A percentile compares a stretch with the other conserved stretches of the same genome.
These are phyloP conservation scores for Colletotrichum karsti DNA, from an alignment of 2,329 filamentous ascomycete genomes.

Conservation along the genomic window DNA sequence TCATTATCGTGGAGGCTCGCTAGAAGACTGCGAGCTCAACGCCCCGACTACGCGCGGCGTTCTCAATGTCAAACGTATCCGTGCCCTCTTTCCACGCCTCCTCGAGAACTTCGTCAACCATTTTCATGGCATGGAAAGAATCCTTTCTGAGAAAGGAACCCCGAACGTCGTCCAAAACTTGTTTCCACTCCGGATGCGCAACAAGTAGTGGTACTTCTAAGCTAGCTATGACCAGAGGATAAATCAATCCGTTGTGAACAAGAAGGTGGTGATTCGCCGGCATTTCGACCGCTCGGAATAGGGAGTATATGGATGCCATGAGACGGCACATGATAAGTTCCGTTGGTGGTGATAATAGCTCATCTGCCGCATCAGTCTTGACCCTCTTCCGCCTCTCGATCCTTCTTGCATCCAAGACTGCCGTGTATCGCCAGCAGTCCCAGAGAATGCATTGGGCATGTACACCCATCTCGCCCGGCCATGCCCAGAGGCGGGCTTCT, in stretches of 20 bases:
- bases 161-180: slow-evolving; percentile 11
- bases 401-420: slow-evolving; percentile 33
- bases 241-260: slow-evolving; percentile 35
- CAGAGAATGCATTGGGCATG: slow-evolving; percentile 38
- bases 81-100: slow-evolving; percentile 21
- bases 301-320: slow-evolving; percentile 34
- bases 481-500: slow-evolving; percentile 31
- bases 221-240: slow-evolving; percentile 35
- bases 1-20: neutral
- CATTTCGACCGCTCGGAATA: slow-evolving; percentile 27
- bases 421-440: slow-evolving; percentile 37
- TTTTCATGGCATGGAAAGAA: neutral
- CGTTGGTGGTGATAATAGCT: neutral
- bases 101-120: slow-evolving; percentile 10
- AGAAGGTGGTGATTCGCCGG: slow-evolving; percentile 31
- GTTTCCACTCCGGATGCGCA: slow-evolving; percentile 29
- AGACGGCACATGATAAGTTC: slow-evolving; percentile 35
- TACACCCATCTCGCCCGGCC: slow-evolving; percentile 36
- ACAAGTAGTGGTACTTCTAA: slow-evolving; percentile 34
- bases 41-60: slow-evolving; percentile 13
- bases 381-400: neutral
- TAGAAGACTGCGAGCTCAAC: slow-evolving; percentile 30
- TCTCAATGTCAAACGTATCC: slow-evolving; percentile 24
- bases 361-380: neutral
- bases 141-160: slow-evolving; percentile 5